phyloP scores from a whole-genome alignment of 306 rosid species.

The Phaseolus lunatus region DNA sequence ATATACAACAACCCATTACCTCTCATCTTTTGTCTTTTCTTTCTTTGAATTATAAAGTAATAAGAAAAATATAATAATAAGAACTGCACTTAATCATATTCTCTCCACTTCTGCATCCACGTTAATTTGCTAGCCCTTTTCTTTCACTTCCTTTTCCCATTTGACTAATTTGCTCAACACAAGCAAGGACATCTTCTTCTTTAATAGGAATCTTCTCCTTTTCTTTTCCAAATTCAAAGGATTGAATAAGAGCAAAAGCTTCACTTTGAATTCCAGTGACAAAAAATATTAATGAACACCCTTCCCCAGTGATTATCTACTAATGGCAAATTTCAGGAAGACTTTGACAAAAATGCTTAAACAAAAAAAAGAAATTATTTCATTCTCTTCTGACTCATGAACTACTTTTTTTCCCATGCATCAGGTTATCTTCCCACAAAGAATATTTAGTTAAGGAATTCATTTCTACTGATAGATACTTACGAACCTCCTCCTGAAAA shows the following conservation, averaged over 20 bases:
- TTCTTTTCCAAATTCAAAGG: not conserved
- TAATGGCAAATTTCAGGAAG: not conserved
- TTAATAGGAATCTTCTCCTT: slow-evolving; percentile 34
- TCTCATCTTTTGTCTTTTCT: not conserved
- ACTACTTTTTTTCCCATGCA: too few species aligned
- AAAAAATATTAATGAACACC: not conserved
- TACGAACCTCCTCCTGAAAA: too few species aligned
- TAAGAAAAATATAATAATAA: not conserved
- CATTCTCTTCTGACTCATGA: not conserved
- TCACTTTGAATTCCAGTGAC: slow-evolving; percentile 29
- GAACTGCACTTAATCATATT: slow-evolving; percentile 34
- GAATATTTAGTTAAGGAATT: too few species aligned
- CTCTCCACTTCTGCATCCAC: slow-evolving; percentile 22
- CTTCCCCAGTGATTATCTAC: not conserved
- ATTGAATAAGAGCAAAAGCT: not conserved
- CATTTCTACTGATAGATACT: too few species aligned
- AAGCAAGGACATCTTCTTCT: not conserved
- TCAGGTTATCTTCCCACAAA: too few species aligned
- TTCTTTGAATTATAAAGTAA: not conserved
- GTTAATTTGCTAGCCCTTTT: slow-evolving; percentile 23
- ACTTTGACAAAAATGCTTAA: not conserved
- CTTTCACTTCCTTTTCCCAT: slow-evolving; percentile 25
- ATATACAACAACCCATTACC: slow-evolving; percentile 14
- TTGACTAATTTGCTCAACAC: not conserved
- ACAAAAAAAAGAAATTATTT: not conserved